Conservation (phyloP, 2,329 filamentous ascomycete species). For the Fusarium floridanum region DNA sequence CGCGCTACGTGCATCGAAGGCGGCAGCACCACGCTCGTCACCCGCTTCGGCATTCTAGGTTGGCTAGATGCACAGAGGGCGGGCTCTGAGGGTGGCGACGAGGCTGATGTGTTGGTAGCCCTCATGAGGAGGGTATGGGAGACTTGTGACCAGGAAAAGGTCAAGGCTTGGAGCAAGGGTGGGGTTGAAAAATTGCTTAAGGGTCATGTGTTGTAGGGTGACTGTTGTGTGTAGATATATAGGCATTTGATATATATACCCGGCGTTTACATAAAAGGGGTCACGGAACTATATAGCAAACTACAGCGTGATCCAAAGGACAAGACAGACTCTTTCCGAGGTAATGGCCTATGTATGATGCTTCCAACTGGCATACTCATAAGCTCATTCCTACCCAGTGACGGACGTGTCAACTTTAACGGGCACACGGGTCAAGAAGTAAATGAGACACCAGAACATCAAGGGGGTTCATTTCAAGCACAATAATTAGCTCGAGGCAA, state of each 20-base stretch:
- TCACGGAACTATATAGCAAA: not conserved
- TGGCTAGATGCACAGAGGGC: constrained; percentile 78
- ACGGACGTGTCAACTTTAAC: not conserved
- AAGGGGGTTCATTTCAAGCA: not conserved
- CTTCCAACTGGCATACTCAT: not conserved
- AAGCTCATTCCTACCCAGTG: not conserved
- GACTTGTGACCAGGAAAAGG: constrained; percentile 75
- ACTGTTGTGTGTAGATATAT: not conserved
- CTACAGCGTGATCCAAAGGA: not conserved
- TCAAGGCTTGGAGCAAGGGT: constrained; percentile 74
- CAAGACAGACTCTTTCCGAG: not conserved
- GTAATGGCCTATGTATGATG: not conserved
- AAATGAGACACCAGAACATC: not conserved
- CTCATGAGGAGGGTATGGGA: constrained; percentile 72
- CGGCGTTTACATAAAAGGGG: constrained; percentile 23
- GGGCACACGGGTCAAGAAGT: not conserved
- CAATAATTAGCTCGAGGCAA: not conserved
- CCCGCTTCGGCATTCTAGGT: constrained; percentile 78
- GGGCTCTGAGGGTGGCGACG: constrained; percentile 56
- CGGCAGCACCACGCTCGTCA: constrained; percentile 84
- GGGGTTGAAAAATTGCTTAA: constrained; percentile 52
- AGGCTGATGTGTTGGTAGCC: constrained; percentile 63
- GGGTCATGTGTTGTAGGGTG: constrained; percentile 14
- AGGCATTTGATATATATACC: constrained; percentile 30
- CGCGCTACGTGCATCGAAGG: constrained; percentile 75